These are phyloP conservation scores for Biscogniauxia marginata DNA, from an alignment of 2,329 filamentous ascomycete genomes.

Conservation along the genomic window DNA sequence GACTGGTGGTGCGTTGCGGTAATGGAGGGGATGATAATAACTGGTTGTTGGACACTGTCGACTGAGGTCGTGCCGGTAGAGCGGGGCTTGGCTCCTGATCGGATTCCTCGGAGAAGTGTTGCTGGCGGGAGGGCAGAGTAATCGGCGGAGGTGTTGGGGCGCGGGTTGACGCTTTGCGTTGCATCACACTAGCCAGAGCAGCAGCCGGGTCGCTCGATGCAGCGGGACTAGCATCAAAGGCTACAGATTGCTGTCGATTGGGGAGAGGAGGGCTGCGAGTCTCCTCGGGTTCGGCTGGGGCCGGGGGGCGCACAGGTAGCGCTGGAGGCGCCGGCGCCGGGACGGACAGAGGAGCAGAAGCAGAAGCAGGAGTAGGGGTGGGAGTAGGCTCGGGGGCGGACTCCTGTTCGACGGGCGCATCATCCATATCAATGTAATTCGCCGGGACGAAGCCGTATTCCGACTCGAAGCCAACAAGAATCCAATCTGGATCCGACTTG, in stretches of 20 bases:
- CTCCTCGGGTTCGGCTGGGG: conserved; percentile 35
- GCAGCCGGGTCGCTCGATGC: conserved; percentile 48
- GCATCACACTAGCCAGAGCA: conserved; percentile 57
- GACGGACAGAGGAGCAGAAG: conserved; percentile 14
- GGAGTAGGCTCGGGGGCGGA: conserved; percentile 33
- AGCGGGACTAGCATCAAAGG: conserved; percentile 32
- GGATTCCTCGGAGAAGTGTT: conserved; percentile 65
- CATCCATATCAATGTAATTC: conserved; percentile 84
- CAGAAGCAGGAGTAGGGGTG: conserved; percentile 1
- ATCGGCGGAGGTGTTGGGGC: conserved; percentile 52
- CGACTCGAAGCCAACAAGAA: conserved; percentile 77
- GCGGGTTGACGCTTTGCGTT: conserved; percentile 42
- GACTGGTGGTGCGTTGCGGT: conserved; percentile 36
- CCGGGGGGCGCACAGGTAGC: conserved; percentile 43
- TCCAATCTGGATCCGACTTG: conserved; percentile 92
- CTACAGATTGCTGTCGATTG: conserved; percentile 28
- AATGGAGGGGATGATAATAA: conserved; percentile 25
- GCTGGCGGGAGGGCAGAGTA: conserved; percentile 46
- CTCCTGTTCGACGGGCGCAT: conserved; percentile 39
- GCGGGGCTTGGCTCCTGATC: conserved; percentile 59
- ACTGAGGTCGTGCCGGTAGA: conserved; percentile 36
- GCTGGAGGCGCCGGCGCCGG: conserved; percentile 36
- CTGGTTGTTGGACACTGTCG: conserved; percentile 23
- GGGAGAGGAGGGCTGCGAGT: conserved; percentile 41
- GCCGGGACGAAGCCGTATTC: conserved; percentile 94